Evolutionary conservation across 2,329 filamentous ascomycete species (phyloP).

Genomic region (Elsinoe ampelina): DNA sequence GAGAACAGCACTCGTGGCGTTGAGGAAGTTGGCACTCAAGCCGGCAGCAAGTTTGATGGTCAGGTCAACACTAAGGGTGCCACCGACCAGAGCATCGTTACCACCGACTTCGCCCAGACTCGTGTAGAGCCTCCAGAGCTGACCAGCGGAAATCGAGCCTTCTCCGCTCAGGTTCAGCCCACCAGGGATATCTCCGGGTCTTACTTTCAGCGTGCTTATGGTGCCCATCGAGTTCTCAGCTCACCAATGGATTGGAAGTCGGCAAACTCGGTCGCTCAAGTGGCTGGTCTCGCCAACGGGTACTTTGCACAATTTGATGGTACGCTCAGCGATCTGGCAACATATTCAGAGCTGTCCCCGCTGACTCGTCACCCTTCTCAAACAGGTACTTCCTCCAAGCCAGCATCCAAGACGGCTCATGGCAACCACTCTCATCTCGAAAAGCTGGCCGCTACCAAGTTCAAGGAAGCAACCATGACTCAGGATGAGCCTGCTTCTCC

Average conservation of each 20-base stretch:
- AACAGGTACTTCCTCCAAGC: slow-evolving; percentile 12
- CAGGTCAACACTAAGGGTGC: neutral
- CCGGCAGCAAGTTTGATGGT: neutral
- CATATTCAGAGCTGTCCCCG: slow-evolving; percentile 11
- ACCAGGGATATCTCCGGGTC: slow-evolving; percentile 5
- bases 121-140: slow-evolving; percentile 1
- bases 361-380: slow-evolving; percentile 13
- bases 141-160: slow-evolving; percentile 13
- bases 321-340: slow-evolving; percentile 17
- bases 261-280: slow-evolving; percentile 23
- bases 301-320: slow-evolving; percentile 29
- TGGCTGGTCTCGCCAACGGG: slow-evolving; percentile 24
- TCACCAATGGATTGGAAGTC: slow-evolving; percentile 26
- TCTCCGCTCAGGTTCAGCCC: slow-evolving; percentile 15
- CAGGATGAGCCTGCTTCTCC: slow-evolving; percentile 14
- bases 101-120: slow-evolving; percentile 20
- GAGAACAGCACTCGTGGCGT: slow-evolving; percentile 4
- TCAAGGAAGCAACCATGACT: slow-evolving; percentile 16
- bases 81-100: slow-evolving; percentile 20
- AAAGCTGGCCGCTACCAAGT: slow-evolving; percentile 6
- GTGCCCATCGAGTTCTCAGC: slow-evolving; percentile 23
- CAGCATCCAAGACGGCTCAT: neutral
- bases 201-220: slow-evolving; percentile 15
- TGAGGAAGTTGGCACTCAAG: neutral
- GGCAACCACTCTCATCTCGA: neutral